A percentile compares a stretch with the other conserved stretches of the same genome.
These are phyloP conservation scores for Eucalyptus fibrosa DNA, from an alignment of 345 rosid genomes.

Conservation along the genomic window DNA sequence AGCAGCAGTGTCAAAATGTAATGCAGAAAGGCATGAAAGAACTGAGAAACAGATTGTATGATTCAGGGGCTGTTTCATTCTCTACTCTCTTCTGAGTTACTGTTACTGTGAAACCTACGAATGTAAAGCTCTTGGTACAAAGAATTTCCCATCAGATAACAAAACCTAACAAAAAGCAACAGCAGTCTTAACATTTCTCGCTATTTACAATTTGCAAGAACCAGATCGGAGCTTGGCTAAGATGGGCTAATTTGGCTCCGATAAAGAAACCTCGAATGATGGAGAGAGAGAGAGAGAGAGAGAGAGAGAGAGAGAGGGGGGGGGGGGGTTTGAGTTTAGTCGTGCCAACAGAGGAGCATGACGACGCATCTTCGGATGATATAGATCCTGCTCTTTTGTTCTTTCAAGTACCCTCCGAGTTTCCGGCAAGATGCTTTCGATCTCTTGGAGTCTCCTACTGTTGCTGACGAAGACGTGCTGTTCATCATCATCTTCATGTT, in stretches of 20 bases:
- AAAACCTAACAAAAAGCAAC: not conserved
- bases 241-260: not conserved
- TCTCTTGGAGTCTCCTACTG: conserved; percentile 13
- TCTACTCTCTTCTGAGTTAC: not conserved
- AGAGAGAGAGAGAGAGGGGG: too few species aligned
- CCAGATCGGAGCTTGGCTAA: not conserved
- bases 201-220: not conserved
- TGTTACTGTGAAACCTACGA: not conserved
- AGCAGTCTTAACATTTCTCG: not conserved
- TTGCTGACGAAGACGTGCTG: not conserved
- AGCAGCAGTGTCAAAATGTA: not conserved
- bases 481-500: not conserved
- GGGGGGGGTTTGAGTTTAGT: conserved; percentile 1
- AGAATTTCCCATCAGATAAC: not conserved
- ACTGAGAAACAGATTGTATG: not conserved
- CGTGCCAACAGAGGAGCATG: conserved; percentile 82
- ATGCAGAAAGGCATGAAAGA: not conserved
- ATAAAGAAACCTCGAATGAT: not conserved
- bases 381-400: conserved; percentile 70
- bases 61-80: not conserved
- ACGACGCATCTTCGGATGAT: conserved; percentile 68
- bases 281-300: not conserved
- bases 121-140: not conserved
- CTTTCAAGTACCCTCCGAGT: conserved; percentile 59
- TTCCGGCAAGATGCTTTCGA: conserved; percentile 33